These are phyloP conservation scores for Fusarium sp. DNA, from an alignment of 2,329 filamentous ascomycete genomes.

Conservation along the genomic window DNA sequence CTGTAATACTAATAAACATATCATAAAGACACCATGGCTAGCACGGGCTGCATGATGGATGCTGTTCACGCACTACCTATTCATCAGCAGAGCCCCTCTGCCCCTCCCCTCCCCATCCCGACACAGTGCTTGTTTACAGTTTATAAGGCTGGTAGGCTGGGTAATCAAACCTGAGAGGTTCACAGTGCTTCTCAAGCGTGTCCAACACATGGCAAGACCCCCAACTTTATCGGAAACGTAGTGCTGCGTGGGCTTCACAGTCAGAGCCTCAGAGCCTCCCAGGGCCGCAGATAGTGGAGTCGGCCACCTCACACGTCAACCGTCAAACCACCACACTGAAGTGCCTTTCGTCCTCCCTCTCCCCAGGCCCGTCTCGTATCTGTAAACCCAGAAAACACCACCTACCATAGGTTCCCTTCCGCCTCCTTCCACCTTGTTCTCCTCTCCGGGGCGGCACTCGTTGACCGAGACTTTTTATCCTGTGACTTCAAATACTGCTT, in stretches of 20 bases:
- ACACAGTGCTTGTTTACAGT: conserved; percentile 39
- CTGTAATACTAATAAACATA: too few species aligned
- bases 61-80: too few species aligned
- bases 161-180: background rate
- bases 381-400: conserved; percentile 40
- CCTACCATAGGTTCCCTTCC: conserved; percentile 4
- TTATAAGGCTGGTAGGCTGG: conserved; percentile 37
- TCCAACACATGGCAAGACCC: conserved; percentile 20
- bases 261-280: conserved; percentile 17
- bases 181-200: conserved; percentile 20
- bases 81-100: too few species aligned
- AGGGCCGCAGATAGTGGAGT: conserved; percentile 35
- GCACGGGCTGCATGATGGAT: too few species aligned
- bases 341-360: conserved; percentile 37
- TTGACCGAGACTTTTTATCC: conserved; percentile 25
- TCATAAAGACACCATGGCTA: too few species aligned
- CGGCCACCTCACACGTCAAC: conserved; percentile 45
- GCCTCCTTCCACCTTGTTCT: conserved; percentile 20
- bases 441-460: conserved; percentile 13
- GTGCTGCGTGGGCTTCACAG: conserved; percentile 12
- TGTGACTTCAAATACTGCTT: conserved; percentile 6
- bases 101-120: background rate
- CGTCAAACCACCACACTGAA: conserved; percentile 33
- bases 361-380: conserved; percentile 30
- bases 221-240: conserved; percentile 32